These are phyloP conservation scores for Aegilops umbellulata DNA, from an alignment of 176 grass and related monocot genomes.

Conservation along the genomic window DNA sequence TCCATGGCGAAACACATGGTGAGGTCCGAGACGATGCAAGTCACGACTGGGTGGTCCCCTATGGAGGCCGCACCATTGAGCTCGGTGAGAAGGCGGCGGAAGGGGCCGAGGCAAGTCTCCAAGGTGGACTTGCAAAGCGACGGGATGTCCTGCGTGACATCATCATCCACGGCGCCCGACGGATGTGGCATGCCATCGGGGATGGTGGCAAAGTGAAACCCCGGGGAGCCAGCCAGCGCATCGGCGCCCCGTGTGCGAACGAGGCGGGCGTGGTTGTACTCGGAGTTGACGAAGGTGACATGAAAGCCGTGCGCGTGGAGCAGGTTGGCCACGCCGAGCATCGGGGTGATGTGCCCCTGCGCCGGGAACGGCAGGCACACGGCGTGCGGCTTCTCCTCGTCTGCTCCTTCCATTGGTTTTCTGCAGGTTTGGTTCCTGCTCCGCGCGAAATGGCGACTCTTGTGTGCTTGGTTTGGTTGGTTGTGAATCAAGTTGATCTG, in stretches of 20 bases:
- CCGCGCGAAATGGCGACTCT: background rate
- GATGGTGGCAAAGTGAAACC: background rate
- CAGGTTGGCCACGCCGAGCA: background rate
- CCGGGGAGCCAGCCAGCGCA: background rate
- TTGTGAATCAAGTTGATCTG: background rate
- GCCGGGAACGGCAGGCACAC: background rate
- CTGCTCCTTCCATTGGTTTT: background rate
- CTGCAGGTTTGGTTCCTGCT: background rate
- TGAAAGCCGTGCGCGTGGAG: background rate
- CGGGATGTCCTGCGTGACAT: background rate
- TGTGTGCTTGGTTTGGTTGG: background rate
- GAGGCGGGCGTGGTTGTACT: background rate
- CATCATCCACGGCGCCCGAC: background rate
- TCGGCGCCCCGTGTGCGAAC: background rate
- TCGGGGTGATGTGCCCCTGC: background rate
- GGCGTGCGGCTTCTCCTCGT: background rate
- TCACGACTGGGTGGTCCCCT: background rate
- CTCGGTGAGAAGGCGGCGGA: background rate
- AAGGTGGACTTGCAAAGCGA: background rate
- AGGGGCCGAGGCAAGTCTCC: background rate
- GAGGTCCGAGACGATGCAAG: background rate
- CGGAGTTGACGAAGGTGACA: background rate
- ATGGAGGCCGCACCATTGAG: background rate
- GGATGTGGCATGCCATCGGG: background rate
- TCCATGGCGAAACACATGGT: background rate